Evolutionary conservation across 768 basidiomycete species (phyloP).

Genomic region (Rossbeevera mucosa): DNA sequence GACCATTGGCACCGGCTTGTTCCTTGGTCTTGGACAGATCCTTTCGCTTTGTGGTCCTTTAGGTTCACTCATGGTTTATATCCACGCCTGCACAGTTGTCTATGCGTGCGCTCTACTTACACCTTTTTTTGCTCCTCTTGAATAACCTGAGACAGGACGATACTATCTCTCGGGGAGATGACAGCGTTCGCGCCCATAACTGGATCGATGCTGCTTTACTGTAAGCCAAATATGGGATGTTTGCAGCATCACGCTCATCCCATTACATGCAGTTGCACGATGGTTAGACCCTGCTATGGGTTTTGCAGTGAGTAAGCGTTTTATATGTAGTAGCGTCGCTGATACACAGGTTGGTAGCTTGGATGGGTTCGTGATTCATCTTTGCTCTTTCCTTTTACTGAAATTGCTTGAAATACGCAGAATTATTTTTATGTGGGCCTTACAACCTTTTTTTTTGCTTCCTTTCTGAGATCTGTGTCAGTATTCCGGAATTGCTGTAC

Average conservation of each 20-base stretch:
- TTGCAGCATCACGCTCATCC: background rate
- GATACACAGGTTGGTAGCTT: constrained; percentile 9
- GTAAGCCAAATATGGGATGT: constrained; percentile 8
- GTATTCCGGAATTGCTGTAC: constrained; percentile 35
- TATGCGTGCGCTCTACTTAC: constrained; percentile 21
- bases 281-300: constrained; percentile 32
- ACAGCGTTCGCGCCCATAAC: constrained; percentile 26
- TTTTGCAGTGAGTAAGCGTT: constrained; percentile 23
- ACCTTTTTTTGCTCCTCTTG: background rate
- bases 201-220: constrained; percentile 28
- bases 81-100: constrained; percentile 26
- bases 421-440: constrained; percentile 33
- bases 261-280: constrained; percentile 21
- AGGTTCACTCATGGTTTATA: constrained; percentile 27
- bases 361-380: constrained; percentile 18
- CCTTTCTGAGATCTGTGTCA: background rate
- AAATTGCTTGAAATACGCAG: constrained; percentile 9
- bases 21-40: constrained; percentile 28
- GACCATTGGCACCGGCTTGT: constrained; percentile 30
- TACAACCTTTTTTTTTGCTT: background rate
- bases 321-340: background rate
- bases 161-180: constrained; percentile 30
- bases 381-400: background rate
- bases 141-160: constrained; percentile 20
- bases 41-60: constrained; percentile 26